phyloP scores from a whole-genome alignment of 495 filamentous ascomycete species.

The Thozetella sp. region DNA sequence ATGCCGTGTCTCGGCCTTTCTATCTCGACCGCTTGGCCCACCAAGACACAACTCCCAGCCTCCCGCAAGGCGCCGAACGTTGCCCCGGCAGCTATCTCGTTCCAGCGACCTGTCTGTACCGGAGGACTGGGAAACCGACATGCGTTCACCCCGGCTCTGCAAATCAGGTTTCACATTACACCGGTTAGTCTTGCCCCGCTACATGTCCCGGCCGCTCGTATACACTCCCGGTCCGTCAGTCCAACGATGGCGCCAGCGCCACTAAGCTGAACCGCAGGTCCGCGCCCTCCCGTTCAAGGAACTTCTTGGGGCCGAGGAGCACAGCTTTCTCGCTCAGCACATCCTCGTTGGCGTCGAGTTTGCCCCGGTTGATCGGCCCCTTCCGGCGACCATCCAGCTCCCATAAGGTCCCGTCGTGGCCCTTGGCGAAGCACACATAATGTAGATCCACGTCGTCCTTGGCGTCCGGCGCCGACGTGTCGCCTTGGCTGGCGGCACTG shows the following conservation, averaged over 20 bases:
- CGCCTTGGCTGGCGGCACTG: constrained; percentile 69
- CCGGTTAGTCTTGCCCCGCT: neutral
- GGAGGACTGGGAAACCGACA: too few species aligned
- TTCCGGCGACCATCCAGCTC: constrained; percentile 83
- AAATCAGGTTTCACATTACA: too few species aligned
- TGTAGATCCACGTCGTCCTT: constrained; percentile 73
- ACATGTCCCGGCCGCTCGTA: neutral
- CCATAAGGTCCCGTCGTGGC: constrained; percentile 68
- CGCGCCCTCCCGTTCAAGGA: constrained; percentile 65
- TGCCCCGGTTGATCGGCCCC: constrained; percentile 65
- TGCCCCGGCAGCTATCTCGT: neutral
- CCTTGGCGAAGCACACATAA: constrained; percentile 86
- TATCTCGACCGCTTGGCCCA: too few species aligned
- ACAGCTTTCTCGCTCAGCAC: constrained; percentile 69
- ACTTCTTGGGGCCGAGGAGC: constrained; percentile 58
- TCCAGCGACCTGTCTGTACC: too few species aligned
- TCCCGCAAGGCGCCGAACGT: too few species aligned
- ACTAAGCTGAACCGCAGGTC: constrained; percentile 77
- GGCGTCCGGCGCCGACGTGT: constrained; percentile 70
- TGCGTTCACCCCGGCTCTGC: too few species aligned
- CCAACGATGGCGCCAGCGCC: constrained; percentile 66
- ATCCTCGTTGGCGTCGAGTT: constrained; percentile 60
- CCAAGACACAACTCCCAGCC: too few species aligned
- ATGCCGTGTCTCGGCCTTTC: too few species aligned
- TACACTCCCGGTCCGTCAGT: constrained; percentile 31